Conservation (phyloP, 306 rosid genomes). For the Alnus rubra region DNA sequence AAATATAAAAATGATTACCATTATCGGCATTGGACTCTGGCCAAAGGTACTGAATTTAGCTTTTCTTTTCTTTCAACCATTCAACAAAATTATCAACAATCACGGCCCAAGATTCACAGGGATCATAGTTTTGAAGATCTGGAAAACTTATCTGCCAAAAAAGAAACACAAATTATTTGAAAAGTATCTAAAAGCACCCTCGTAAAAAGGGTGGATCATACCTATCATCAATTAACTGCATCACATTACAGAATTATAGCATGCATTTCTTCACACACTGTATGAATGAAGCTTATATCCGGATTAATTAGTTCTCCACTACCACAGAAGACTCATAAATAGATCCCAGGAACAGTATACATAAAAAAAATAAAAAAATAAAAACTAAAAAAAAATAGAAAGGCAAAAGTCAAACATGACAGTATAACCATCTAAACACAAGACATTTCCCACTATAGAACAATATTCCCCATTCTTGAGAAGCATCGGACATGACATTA, state of each 20-base stretch:
- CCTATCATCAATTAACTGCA: conserved; percentile 20
- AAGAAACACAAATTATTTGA: background rate
- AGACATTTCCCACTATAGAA: background rate
- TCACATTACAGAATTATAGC: background rate
- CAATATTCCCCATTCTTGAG: background rate
- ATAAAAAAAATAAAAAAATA: background rate
- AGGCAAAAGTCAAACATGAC: background rate
- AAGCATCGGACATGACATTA: background rate
- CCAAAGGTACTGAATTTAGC: conserved; percentile 11
- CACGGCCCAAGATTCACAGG: conserved; percentile 71
- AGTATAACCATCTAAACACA: background rate
- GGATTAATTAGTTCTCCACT: too few species aligned
- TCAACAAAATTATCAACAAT: conserved; percentile 68
- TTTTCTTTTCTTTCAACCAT: conserved; percentile 51
- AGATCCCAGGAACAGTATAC: too few species aligned
- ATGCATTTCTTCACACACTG: background rate
- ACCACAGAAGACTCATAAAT: too few species aligned
- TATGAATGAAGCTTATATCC: too few species aligned
- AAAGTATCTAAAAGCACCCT: conserved; percentile 4
- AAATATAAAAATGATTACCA: background rate
- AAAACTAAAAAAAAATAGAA: background rate
- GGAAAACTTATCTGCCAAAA: conserved; percentile 56
- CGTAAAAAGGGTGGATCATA: conserved; percentile 21
- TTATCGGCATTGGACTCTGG: background rate
- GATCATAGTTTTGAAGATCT: conserved; percentile 52